Percentiles rank a stretch among this genome's conserved stretches.
Evolutionary conservation across 2,329 filamentous ascomycete genomes (phyloP).

Genomic region (Cadophora sp.): DNA sequence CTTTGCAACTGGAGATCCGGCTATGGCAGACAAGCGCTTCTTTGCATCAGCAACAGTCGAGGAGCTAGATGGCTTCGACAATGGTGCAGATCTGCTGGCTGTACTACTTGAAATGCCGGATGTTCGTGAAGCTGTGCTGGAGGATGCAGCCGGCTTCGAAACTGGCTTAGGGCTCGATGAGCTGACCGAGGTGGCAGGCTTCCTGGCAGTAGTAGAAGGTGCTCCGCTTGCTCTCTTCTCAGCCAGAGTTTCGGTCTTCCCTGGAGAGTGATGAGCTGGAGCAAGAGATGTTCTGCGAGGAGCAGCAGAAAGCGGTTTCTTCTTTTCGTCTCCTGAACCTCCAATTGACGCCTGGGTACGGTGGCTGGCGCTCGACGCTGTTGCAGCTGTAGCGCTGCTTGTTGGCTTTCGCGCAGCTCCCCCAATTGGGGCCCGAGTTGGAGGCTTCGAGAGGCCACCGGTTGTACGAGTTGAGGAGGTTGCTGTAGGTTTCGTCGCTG

Average conservation of each 20-base stretch:
- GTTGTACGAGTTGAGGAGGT: constrained; percentile 40
- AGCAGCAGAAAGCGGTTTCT: constrained; percentile 37
- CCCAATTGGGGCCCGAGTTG: constrained; percentile 39
- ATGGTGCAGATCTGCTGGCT: constrained; percentile 43
- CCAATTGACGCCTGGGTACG: constrained; percentile 40
- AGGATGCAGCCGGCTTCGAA: constrained; percentile 48
- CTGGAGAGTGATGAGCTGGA: constrained; percentile 36
- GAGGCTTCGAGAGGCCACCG: constrained; percentile 45
- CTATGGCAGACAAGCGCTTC: constrained; percentile 63
- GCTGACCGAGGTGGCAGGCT: constrained; percentile 38
- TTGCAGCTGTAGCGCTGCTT: constrained; percentile 41
- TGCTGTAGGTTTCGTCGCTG: constrained; percentile 37
- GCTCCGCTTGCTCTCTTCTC: constrained; percentile 39
- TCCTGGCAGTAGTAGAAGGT: constrained; percentile 43
- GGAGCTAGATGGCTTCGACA: constrained; percentile 45
- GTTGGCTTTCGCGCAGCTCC: constrained; percentile 41
- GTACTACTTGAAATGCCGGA: constrained; percentile 44
- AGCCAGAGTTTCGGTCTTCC: constrained; percentile 39
- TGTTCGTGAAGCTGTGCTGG: constrained; percentile 43
- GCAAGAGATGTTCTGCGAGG: constrained; percentile 42
- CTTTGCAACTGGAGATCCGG: constrained; percentile 47
- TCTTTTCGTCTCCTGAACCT: constrained; percentile 44
- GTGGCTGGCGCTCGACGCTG: constrained; percentile 41
- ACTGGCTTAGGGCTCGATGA: constrained; percentile 46
- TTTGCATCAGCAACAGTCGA: constrained; percentile 55